Evolutionary conservation across 257 asterid genomes (phyloP).

Genomic region (Lithospermum erythrorhizon): DNA sequence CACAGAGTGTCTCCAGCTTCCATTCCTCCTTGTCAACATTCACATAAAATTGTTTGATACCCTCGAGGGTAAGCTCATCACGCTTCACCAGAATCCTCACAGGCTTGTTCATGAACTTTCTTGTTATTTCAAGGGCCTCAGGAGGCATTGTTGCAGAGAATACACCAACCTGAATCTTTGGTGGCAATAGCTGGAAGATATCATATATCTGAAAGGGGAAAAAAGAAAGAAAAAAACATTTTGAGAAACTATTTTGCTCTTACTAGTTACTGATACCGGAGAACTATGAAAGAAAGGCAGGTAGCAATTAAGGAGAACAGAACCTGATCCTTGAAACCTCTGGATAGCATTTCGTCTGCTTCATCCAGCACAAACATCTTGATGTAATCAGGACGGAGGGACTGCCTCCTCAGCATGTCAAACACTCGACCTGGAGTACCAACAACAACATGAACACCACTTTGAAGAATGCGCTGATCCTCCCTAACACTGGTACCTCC

Average conservation of each 20-base stretch:
- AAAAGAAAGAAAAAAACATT: not conserved
- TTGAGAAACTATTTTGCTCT: too few relatives aligned
- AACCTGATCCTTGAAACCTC: slow-evolving; percentile 58
- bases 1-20: too few relatives aligned
- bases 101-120: slow-evolving; percentile 48
- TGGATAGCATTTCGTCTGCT: slow-evolving; percentile 51
- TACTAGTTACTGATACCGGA: too few relatives aligned
- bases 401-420: slow-evolving; percentile 25
- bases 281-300: too few relatives aligned
- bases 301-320: too few relatives aligned
- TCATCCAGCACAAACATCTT: slow-evolving; percentile 24
- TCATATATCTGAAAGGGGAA: slow-evolving; percentile 42
- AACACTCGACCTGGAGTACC: slow-evolving; percentile 52
- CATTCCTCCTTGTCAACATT: too few relatives aligned
- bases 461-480: slow-evolving; percentile 44
- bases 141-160: slow-evolving; percentile 64
- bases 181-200: slow-evolving; percentile 49
- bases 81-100: slow-evolving; percentile 52
- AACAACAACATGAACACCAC: slow-evolving; percentile 56
- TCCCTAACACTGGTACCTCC: slow-evolving; percentile 57
- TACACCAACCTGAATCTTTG: slow-evolving; percentile 53
- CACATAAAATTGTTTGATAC: too few relatives aligned
- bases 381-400: slow-evolving; percentile 35
- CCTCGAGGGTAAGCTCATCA: slow-evolving; percentile 53
- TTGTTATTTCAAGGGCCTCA: slow-evolving; percentile 54